Conservation (phyloP, 768 basidiomycete genomes). For the Xerocomus potaroensis region DNA sequence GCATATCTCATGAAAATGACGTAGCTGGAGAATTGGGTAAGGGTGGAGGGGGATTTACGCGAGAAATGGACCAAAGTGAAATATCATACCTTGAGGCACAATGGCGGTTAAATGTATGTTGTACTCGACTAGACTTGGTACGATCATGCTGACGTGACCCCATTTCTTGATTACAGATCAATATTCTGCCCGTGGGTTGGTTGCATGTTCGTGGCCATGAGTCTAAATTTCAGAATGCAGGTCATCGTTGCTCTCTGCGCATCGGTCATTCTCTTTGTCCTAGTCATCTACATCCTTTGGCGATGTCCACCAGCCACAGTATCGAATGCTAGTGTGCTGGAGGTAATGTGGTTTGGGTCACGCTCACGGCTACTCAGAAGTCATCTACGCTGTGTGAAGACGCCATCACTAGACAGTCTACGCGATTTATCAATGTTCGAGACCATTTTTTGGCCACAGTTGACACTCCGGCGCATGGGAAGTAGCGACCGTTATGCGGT, state of each 20-base stretch:
- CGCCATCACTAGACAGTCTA: neutral
- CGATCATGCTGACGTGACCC: neutral
- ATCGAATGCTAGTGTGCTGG: neutral
- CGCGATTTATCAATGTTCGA: neutral
- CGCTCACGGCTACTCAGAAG: neutral
- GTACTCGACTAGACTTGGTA: neutral
- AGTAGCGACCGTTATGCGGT: neutral
- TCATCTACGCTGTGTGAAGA: neutral
- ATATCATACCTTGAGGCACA: neutral
- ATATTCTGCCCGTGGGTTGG: too few relatives aligned
- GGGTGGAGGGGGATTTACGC: too few relatives aligned
- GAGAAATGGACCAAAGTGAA: neutral
- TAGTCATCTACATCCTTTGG: neutral
- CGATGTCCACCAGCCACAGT: neutral
- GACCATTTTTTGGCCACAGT: neutral
- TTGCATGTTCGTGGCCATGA: neutral
- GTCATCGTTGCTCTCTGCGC: neutral
- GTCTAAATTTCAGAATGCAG: neutral
- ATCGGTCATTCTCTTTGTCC: neutral
- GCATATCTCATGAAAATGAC: neutral
- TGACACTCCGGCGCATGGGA: neutral
- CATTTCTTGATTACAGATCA: neutral
- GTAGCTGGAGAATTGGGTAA: neutral
- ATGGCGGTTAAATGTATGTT: neutral
- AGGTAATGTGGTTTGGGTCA: neutral